Evolutionary conservation across 208 protist species (phyloP).

Genomic region (Balamuthia mandrillaris): DNA sequence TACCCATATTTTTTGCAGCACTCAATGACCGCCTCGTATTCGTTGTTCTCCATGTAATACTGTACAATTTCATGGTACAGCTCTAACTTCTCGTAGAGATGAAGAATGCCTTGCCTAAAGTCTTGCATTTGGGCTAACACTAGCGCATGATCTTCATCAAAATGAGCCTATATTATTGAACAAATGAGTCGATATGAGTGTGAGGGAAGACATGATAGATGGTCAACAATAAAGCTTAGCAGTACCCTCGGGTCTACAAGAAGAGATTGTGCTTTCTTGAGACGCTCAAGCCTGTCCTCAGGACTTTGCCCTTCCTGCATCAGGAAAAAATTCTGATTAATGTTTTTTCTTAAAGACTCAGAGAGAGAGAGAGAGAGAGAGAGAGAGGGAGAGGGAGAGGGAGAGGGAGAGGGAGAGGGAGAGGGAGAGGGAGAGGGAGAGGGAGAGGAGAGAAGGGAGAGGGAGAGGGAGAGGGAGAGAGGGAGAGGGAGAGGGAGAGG

Average conservation of each 20-base stretch:
- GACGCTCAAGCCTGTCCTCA: too few species aligned
- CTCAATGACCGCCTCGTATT: slow-evolving; percentile 51
- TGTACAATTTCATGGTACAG: slow-evolving; percentile 80
- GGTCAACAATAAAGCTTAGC: background rate
- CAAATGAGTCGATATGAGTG: background rate
- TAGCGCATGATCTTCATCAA: slow-evolving; percentile 86
- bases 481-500: too few species aligned
- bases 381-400: too few species aligned
- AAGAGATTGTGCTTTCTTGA: slow-evolving; percentile 6
- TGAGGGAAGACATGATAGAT: background rate
- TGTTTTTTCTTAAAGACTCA: too few species aligned
- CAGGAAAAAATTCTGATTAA: too few species aligned
- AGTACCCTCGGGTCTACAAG: slow-evolving; percentile 10
- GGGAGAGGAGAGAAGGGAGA: too few species aligned
- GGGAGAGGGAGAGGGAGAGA: too few species aligned
- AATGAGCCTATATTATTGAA: slow-evolving; percentile 52
- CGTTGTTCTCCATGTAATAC: slow-evolving; percentile 82
- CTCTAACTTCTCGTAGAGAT: slow-evolving; percentile 79
- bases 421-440: too few species aligned
- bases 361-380: too few species aligned
- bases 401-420: too few species aligned
- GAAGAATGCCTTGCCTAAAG: slow-evolving; percentile 83
- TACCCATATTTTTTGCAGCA: slow-evolving; percentile 67
- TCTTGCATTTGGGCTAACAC: slow-evolving; percentile 81
- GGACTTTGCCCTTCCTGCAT: too few species aligned